Conservation (phyloP, 345 rosid species). For the Cochlearia excelsa region DNA sequence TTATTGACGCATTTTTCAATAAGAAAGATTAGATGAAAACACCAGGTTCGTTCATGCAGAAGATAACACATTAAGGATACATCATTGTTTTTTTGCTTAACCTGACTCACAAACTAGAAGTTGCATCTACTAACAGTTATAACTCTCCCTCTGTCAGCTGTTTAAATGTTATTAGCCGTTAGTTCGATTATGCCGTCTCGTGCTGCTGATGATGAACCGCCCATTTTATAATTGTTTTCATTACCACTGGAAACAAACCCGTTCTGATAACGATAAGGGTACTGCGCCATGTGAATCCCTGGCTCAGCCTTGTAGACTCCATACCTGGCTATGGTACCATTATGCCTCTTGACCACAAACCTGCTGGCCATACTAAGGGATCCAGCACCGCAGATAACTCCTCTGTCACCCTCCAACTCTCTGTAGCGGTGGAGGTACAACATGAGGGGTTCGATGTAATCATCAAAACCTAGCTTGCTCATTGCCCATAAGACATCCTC, state of each 20-base stretch:
- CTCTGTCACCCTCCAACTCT: constrained; percentile 67
- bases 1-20: constrained; percentile 21
- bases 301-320: constrained; percentile 46
- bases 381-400: constrained; percentile 32
- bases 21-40: constrained; percentile 21
- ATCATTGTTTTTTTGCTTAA: constrained; percentile 11
- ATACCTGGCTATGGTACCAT: constrained; percentile 37
- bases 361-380: constrained; percentile 44
- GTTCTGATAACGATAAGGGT: constrained; percentile 39
- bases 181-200: constrained; percentile 30
- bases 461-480: constrained; percentile 92
- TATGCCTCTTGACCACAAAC: constrained; percentile 56
- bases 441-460: constrained; percentile 77
- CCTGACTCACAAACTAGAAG: constrained; percentile 19
- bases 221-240: constrained; percentile 23
- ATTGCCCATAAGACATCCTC: constrained; percentile 94
- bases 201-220: constrained; percentile 34
- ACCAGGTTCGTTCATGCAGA: constrained; percentile 16
- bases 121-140: constrained; percentile 23
- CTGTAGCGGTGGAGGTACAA: constrained; percentile 75
- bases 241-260: constrained; percentile 38
- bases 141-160: constrained; percentile 21
- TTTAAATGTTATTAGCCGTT: constrained; percentile 21
- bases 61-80: constrained; percentile 21
- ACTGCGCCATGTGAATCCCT: constrained; percentile 44